Base-by-base conservation (phyloP, 768 basidiomycete genomes). In the Chalciporus piperatus region DNA sequence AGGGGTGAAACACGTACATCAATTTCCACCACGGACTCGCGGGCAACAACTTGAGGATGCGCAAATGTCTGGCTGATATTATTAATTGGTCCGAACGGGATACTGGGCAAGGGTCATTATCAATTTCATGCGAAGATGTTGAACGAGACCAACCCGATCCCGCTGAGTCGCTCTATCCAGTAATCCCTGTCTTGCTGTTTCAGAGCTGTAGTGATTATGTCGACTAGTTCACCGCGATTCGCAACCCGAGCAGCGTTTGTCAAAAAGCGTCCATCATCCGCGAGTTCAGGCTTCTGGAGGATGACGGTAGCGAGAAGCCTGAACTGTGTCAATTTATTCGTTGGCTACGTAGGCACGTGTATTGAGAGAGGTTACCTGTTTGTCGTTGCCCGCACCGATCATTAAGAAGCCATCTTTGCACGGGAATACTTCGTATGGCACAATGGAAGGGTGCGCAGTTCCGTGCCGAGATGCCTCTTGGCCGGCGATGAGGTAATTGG, bases 391-490 rank as follows among this genome's bases (percentile, higher is more conserved):
- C 8, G 90, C 92, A 41, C 92, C 93, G 57, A 97, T 85, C 95
- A 97, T 96, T 52, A 97, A 69, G 65, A 84, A 94, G 27, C 92
- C 90, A 60, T 92, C 84, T 62, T 82, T 79, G 65, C 93, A 96
- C 0, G 87, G 81, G 66, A 96, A 94, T 4, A 85, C 90, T 67
- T 94, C 90, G 71, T 95, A 96, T 3, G 93, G 92, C 7, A 94
- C 95, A 60, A 98, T 87, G 16, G 91, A 93, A 13, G 95, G 90
- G 67, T 98, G 95, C 0, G 89, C 82, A 25, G 95, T 97, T n/a
- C 95, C 95, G 67, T 92, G 84, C 48, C 95, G 76, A 28, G 78
- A 76, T 20, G 88, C 95, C 67, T 94, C 90, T 66, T 85, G 71
- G 14, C 86, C 89, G 11, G 89, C 80, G 48, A 97, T 87, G 48